Evolutionary conservation across 352 stramenopile genomes (phyloP).

Genomic region (Pythium graminicola): DNA sequence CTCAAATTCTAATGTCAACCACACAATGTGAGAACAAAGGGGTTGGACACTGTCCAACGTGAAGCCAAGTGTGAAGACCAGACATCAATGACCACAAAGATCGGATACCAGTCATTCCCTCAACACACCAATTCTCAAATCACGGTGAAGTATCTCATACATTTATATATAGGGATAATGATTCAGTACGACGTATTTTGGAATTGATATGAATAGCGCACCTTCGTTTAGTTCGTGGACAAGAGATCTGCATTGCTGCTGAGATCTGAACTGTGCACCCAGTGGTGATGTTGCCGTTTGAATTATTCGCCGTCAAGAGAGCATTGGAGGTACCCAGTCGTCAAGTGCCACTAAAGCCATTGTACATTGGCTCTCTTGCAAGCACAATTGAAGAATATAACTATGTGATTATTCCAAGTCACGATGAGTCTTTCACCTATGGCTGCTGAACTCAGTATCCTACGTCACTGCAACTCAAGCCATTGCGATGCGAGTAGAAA

Average conservation of each 20-base stretch:
- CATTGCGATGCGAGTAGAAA: not conserved
- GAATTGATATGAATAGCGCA: no score
- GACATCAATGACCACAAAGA: not conserved
- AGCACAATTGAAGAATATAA: no score
- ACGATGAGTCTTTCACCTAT: no score
- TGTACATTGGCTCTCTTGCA: no score
- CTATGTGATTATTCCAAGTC: no score
- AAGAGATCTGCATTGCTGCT: no score
- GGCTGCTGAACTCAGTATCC: not conserved
- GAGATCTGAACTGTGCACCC: constrained; percentile 6
- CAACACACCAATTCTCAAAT: not conserved
- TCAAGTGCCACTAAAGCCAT: constrained; percentile 2
- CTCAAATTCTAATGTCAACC: no score
- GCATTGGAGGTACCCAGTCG: not conserved
- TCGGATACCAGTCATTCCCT: not conserved
- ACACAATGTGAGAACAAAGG: not conserved
- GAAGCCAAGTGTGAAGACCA: not conserved
- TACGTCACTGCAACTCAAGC: constrained; percentile 2
- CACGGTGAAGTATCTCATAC: not conserved
- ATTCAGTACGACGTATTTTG: no score
- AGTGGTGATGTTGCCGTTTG: no score
- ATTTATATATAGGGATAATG: no score
- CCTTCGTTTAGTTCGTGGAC: no score
- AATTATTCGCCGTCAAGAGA: no score
- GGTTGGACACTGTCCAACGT: not conserved